These are phyloP conservation scores for thale cress (Arabidopsis thaliana) DNA, from an alignment of 345 rosid species.

Conservation along the genomic window TAIR10.1 NC_003076.8:3680501-3681000, in stretches of 20 bases:
- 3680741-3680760: not conserved
- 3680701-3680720: slow-evolving; percentile 10
- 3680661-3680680: slow-evolving; percentile 98
- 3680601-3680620: slow-evolving; percentile 10
- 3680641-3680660: slow-evolving; percentile 99
- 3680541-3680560: not conserved
- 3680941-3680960: slow-evolving; percentile 93
- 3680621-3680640: slow-evolving; percentile 76
- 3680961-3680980: slow-evolving; percentile 99
- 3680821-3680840: slow-evolving; percentile 25
- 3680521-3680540: not conserved
- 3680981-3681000: slow-evolving; percentile 50
- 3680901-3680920: slow-evolving; percentile 20
- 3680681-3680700: slow-evolving; percentile 65
- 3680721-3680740: not conserved
- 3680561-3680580: slow-evolving; percentile 1
- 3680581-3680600: not conserved
- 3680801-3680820: slow-evolving; percentile 22
- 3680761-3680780: not conserved
- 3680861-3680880: slow-evolving; percentile 1
- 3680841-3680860: slow-evolving; percentile 1
- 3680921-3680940: slow-evolving; percentile 91
- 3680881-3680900: not conserved
- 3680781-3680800: not conserved
- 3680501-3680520: slow-evolving; percentile 61